A percentile compares a stretch with the other conserved stretches of the same genome.
Conservation (phyloP, 345 rosid species). For the Lumnitzera littorea region DNA sequence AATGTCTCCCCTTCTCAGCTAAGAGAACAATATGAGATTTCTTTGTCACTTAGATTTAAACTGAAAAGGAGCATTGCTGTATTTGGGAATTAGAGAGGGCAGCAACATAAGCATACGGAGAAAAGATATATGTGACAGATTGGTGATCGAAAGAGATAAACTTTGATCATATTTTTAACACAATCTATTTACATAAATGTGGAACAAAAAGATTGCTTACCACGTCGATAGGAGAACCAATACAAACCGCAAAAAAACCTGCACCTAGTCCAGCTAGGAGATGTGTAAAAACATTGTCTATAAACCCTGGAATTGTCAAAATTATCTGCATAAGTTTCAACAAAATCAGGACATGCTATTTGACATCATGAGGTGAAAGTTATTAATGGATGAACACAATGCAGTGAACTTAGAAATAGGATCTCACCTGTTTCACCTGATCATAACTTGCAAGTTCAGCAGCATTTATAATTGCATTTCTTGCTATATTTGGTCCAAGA, state of each 20-base stretch:
- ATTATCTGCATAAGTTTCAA: constrained; percentile 74
- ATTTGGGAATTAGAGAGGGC: too few species aligned
- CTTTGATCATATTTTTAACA: too few species aligned
- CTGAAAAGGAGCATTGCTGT: not conserved
- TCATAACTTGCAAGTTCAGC: constrained; percentile 99
- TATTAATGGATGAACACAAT: not conserved
- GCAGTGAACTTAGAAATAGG: not conserved
- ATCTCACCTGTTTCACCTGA: constrained; percentile 72
- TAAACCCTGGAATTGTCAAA: constrained; percentile 90
- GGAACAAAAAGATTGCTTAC: constrained; percentile 27
- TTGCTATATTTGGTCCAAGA: constrained; percentile 88
- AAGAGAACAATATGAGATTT: too few species aligned
- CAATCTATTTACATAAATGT: not conserved
- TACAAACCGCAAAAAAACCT: constrained; percentile 87
- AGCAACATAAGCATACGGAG: not conserved
- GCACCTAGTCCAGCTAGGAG: constrained; percentile 90
- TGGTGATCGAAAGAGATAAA: not conserved
- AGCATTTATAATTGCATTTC: constrained; percentile 94
- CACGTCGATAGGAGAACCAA: constrained; percentile 96
- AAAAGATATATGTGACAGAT: not conserved
- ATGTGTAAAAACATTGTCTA: constrained; percentile 73
- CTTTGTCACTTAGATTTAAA: not conserved
- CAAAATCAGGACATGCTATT: constrained; percentile 23
- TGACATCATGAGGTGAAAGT: constrained; percentile 1
- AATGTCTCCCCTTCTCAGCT: too few species aligned